Percentiles rank a stretch among this genome's conserved stretches.
These are phyloP conservation scores for Straminergon stramineum DNA, from an alignment of 225 moss, liverwort and hornwort species.

Conservation along the genomic window DNA sequence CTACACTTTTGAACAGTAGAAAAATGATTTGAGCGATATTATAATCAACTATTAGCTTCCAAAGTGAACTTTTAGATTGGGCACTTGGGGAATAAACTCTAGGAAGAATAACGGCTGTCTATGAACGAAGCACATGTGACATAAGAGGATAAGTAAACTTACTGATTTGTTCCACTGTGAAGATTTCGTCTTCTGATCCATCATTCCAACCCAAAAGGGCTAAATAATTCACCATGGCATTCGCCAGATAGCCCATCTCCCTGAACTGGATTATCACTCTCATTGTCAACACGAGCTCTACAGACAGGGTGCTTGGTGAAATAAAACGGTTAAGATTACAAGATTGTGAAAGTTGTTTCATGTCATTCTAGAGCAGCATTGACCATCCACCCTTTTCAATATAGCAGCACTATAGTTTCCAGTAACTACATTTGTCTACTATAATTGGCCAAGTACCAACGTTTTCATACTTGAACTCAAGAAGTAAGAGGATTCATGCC, in stretches of 20 bases:
- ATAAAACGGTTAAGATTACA: not conserved
- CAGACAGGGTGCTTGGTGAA: not conserved
- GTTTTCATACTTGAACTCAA: not conserved
- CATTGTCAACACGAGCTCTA: not conserved
- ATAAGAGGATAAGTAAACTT: not conserved
- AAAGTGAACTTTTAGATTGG: not conserved
- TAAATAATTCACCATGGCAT: conserved; percentile 94
- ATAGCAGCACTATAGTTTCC: not conserved
- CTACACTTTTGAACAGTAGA: not conserved
- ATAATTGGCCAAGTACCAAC: not conserved
- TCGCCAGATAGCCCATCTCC: conserved; percentile 83
- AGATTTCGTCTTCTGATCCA: conserved; percentile 93
- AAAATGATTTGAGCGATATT: not conserved
- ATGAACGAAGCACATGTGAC: not conserved
- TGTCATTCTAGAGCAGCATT: not conserved
- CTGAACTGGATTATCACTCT: conserved; percentile 58
- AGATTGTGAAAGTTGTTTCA: not conserved
- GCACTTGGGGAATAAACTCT: not conserved
- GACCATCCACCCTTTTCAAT: not conserved
- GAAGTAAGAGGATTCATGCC: not conserved
- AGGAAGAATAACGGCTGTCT: not conserved
- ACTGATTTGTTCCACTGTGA: conserved; percentile 66
- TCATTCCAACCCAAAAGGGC: conserved; percentile 99
- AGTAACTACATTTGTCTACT: not conserved
- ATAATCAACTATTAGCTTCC: not conserved